Conservation (phyloP, 768 basidiomycete species). For the Leucocoprinus leucothites region DNA sequence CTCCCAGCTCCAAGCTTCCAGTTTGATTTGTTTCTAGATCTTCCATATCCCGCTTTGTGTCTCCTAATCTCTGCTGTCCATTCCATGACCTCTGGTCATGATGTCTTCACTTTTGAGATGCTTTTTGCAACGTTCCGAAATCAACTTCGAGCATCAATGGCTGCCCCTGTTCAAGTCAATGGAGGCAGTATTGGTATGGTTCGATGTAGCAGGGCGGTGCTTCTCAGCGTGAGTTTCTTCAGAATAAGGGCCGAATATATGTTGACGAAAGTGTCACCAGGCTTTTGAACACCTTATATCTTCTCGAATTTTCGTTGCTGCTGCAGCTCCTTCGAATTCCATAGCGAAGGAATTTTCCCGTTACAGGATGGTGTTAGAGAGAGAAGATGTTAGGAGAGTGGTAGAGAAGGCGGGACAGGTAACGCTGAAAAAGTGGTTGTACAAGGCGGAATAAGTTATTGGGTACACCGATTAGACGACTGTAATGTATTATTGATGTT, state of each 20-base stretch:
- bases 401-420: conserved; percentile 66
- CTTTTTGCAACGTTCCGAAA: conserved; percentile 75
- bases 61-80: conserved; percentile 86
- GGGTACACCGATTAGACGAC: background rate
- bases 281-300: conserved; percentile 71
- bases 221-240: conserved; percentile 54
- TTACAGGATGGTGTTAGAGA: conserved; percentile 64
- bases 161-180: conserved; percentile 72
- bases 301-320: conserved; percentile 52
- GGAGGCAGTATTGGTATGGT: conserved; percentile 78
- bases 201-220: conserved; percentile 57
- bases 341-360: conserved; percentile 70
- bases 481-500: conserved; percentile 7
- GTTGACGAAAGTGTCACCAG: conserved; percentile 33
- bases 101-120: conserved; percentile 89
- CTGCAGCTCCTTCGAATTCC: conserved; percentile 43
- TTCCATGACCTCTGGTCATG: conserved; percentile 69
- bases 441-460: conserved; percentile 40
- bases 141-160: conserved; percentile 66
- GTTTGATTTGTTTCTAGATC: conserved; percentile 35
- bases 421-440: conserved; percentile 77
- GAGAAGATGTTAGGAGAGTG: conserved; percentile 63
- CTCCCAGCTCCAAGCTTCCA: background rate
- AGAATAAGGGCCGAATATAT: background rate
- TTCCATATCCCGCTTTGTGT: conserved; percentile 78